phyloP scores from a whole-genome alignment of 2,329 filamentous ascomycete species.

The Zymoseptoria ardabiliae region DNA sequence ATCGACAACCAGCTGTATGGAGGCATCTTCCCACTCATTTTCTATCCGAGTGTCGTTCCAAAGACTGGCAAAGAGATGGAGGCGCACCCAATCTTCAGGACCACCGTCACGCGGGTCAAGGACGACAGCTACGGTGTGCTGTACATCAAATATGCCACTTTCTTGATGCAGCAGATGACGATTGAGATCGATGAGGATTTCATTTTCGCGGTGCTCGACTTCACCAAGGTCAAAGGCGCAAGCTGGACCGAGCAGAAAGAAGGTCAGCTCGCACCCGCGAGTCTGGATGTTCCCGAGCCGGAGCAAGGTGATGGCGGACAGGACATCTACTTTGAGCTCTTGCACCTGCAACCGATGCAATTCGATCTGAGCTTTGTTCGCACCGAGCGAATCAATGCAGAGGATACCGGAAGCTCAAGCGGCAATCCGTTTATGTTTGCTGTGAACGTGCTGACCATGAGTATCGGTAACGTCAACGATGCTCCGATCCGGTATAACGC shows the following conservation, averaged over 20 bases:
- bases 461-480: constrained; percentile 97
- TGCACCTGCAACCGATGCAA: constrained; percentile 98
- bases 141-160: constrained; percentile 95
- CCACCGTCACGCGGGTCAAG: constrained; percentile 88
- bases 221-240: constrained; percentile 84
- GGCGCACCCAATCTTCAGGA: constrained; percentile 87
- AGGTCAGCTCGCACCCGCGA: constrained; percentile 81
- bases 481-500: constrained; percentile 91
- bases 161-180: constrained; percentile 95
- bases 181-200: constrained; percentile 97
- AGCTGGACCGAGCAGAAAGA: constrained; percentile 79
- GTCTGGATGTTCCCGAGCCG: constrained; percentile 85
- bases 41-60: constrained; percentile 95
- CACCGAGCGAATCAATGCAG: constrained; percentile 91
- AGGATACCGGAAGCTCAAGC: constrained; percentile 78
- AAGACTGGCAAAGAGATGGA: constrained; percentile 97
- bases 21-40: constrained; percentile 91
- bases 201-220: constrained; percentile 91
- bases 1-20: constrained; percentile 98
- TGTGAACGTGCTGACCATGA: constrained; percentile 98
- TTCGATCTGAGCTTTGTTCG: constrained; percentile 94
- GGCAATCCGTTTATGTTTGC: constrained; percentile 97
- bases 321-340: constrained; percentile 94
- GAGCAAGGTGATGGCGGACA: constrained; percentile 75
- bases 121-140: constrained; percentile 96